These are phyloP conservation scores for Pisolithus albus DNA, from an alignment of 768 basidiomycete species.

Conservation along the genomic window DNA sequence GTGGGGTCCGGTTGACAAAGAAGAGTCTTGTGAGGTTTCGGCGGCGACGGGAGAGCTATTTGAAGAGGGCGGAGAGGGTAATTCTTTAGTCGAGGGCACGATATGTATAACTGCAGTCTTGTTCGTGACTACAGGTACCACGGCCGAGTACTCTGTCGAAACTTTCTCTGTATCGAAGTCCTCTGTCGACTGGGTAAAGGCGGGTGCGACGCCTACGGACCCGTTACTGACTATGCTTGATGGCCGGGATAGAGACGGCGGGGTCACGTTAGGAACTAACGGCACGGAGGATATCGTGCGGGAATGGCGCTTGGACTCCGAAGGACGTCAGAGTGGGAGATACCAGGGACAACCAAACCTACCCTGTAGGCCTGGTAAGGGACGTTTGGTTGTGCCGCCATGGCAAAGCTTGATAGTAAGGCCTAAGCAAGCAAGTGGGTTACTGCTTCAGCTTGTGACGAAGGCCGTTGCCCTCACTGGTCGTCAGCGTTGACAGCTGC, in stretches of 20 bases:
- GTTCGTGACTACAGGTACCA: slow-evolving; percentile 4
- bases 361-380: slow-evolving; percentile 49
- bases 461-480: too few relatives aligned
- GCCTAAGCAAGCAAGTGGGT: too few relatives aligned
- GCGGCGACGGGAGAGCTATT: slow-evolving; percentile 1
- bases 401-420: neutral
- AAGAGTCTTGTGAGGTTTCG: neutral
- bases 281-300: slow-evolving; percentile 30
- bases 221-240: slow-evolving; percentile 11
- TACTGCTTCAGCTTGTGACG: too few relatives aligned
- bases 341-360: neutral
- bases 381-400: slow-evolving; percentile 22
- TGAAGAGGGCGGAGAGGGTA: slow-evolving; percentile 5
- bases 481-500: too few relatives aligned
- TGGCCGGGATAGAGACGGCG: slow-evolving; percentile 16
- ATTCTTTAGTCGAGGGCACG: neutral
- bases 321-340: neutral
- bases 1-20: neutral
- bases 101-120: slow-evolving; percentile 8
- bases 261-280: slow-evolving; percentile 18
- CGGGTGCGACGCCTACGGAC: slow-evolving; percentile 1
- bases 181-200: slow-evolving; percentile 1
- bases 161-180: slow-evolving; percentile 18
- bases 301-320: slow-evolving; percentile 44
- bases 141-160: slow-evolving; percentile 6